Percentiles rank a stretch among this genome's conserved stretches.
Evolutionary conservation across 768 basidiomycete genomes (phyloP).

Genomic region (Mycena amicta): DNA sequence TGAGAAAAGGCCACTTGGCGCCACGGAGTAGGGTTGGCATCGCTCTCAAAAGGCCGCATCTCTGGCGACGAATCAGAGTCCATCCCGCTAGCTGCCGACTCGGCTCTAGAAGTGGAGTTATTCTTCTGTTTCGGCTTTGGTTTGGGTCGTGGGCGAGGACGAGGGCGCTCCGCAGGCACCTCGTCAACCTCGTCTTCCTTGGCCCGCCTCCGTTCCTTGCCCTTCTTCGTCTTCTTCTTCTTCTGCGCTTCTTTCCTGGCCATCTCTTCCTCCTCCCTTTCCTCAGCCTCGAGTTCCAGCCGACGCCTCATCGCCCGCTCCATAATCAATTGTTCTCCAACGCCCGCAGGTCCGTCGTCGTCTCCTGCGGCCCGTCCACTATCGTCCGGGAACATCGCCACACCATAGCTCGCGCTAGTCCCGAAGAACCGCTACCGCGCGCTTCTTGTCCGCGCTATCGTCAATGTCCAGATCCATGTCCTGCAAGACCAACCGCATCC

Average conservation of each 20-base stretch:
- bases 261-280: constrained; percentile 31
- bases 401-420: constrained; percentile 82
- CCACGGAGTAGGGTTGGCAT: not conserved
- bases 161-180: constrained; percentile 4
- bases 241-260: constrained; percentile 10
- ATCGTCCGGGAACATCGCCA: constrained; percentile 80
- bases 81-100: not conserved
- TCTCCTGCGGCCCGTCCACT: constrained; percentile 35
- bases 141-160: constrained; percentile 23
- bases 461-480: constrained; percentile 57
- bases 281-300: constrained; percentile 51
- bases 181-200: constrained; percentile 9
- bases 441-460: constrained; percentile 32
- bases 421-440: constrained; percentile 61
- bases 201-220: constrained; percentile 11
- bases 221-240: constrained; percentile 2
- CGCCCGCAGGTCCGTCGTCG: constrained; percentile 39
- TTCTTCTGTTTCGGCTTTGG: constrained; percentile 25
- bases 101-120: constrained; percentile 7
- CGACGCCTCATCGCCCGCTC: constrained; percentile 54
- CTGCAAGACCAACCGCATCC: constrained; percentile 76
- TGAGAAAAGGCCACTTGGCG: not conserved
- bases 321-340: constrained; percentile 56
- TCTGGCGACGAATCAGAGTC: constrained; percentile 1
- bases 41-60: not conserved